Conservation (phyloP, 305 asterid genomes). For the Caryopteris hybrid region DNA sequence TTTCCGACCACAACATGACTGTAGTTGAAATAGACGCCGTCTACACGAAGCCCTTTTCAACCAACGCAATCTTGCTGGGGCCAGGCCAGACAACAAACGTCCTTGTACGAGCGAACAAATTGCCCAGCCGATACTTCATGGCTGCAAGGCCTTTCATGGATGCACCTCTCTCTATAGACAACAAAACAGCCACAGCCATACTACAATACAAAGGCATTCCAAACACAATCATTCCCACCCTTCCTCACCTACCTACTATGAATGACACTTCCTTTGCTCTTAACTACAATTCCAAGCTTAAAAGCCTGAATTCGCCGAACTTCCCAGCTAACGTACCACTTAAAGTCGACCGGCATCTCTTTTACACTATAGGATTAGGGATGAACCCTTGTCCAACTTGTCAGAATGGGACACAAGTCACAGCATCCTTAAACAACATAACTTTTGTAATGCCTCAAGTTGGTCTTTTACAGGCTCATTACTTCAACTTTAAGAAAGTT, state of each 20-base stretch:
- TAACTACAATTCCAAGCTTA: slow-evolving; percentile 27
- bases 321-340: slow-evolving; percentile 42
- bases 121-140: slow-evolving; percentile 40
- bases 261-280: slow-evolving; percentile 35
- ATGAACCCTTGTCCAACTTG: slow-evolving; percentile 38
- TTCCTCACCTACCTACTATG: slow-evolving; percentile 29
- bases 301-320: slow-evolving; percentile 30
- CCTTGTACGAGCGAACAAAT: slow-evolving; percentile 33
- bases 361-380: slow-evolving; percentile 41
- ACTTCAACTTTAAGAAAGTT: slow-evolving; percentile 29
- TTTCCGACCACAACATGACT: slow-evolving; percentile 43
- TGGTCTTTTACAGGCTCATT: slow-evolving; percentile 39
- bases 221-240: slow-evolving; percentile 26
- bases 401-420: slow-evolving; percentile 33
- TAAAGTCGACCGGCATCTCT: slow-evolving; percentile 36
- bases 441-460: slow-evolving; percentile 40
- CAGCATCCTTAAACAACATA: slow-evolving; percentile 51
- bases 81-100: slow-evolving; percentile 58
- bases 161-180: slow-evolving; percentile 35
- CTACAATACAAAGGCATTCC: slow-evolving; percentile 40
- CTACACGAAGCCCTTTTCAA: slow-evolving; percentile 48
- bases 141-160: slow-evolving; percentile 49
- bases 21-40: slow-evolving; percentile 51
- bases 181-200: slow-evolving; percentile 44
- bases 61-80: slow-evolving; percentile 34